These are phyloP conservation scores for Colletotrichum liaoningense DNA, from an alignment of 2,329 filamentous ascomycete species.

Conservation along the genomic window DNA sequence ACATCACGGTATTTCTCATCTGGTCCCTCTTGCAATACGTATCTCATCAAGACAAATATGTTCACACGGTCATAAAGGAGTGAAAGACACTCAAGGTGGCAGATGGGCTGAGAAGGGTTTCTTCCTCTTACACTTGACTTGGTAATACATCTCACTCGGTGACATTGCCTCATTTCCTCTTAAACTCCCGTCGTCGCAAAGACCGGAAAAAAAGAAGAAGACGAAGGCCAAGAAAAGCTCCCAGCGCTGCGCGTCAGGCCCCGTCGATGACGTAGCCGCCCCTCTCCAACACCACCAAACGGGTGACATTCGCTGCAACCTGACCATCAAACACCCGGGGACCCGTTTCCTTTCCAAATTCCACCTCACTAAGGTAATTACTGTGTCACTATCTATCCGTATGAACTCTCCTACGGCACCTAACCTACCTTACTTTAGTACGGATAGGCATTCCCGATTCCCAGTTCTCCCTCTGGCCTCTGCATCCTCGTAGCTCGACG, in stretches of 20 bases:
- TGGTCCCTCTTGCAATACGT: not conserved
- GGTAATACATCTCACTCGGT: not conserved
- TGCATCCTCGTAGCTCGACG: not conserved
- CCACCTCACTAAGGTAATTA: too few relatives aligned
- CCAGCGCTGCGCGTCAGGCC: not conserved
- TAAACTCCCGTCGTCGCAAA: not conserved
- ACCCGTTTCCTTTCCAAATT: not conserved
- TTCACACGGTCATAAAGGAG: not conserved
- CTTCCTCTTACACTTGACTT: not conserved
- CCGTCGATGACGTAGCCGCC: constrained; percentile 20
- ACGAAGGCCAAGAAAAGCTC: constrained; percentile 11
- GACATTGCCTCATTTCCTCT: not conserved
- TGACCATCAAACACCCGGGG: not conserved
- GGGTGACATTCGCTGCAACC: not conserved
- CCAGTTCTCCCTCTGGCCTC: not conserved
- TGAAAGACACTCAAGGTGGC: not conserved
- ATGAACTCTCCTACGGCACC: too few relatives aligned
- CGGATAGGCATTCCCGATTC: not conserved
- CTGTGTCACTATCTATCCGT: too few relatives aligned
- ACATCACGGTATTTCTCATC: not conserved
- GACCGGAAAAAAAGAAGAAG: not conserved
- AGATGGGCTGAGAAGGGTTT: not conserved
- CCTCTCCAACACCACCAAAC: not conserved
- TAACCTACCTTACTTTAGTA: too few relatives aligned
- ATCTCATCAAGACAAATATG: not conserved